phyloP scores from a whole-genome alignment of 23 red algal species.

The Rhodosorus marinus region DNA sequence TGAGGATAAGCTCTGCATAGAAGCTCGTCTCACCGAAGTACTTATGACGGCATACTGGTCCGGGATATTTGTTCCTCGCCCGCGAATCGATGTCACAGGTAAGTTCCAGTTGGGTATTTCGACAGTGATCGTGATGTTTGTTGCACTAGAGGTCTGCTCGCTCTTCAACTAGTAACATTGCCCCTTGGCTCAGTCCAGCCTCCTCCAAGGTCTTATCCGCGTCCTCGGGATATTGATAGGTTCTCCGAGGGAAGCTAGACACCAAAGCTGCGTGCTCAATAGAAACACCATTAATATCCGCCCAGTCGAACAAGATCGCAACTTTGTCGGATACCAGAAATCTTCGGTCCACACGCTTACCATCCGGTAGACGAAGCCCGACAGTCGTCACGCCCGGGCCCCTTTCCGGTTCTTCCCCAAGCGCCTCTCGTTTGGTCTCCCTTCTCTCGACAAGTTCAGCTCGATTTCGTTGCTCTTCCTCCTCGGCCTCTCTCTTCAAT shows the following conservation, averaged over 20 bases:
- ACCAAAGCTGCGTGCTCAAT: slow-evolving; percentile 54
- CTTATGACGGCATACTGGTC: too few species aligned
- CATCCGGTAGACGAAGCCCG: slow-evolving; percentile 61
- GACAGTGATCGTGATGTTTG: background rate
- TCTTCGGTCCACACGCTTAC: slow-evolving; percentile 29
- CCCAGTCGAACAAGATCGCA: slow-evolving; percentile 82
- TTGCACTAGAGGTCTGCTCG: slow-evolving; percentile 6
- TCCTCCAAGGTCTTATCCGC: slow-evolving; percentile 32
- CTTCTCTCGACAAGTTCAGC: slow-evolving; percentile 28
- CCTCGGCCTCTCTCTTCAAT: slow-evolving; percentile 3
- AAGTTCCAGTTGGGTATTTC: too few species aligned
- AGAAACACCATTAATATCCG: slow-evolving; percentile 40
- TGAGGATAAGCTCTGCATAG: too few species aligned
- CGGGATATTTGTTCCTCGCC: too few species aligned
- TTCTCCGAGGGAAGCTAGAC: slow-evolving; percentile 34
- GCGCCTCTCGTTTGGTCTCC: slow-evolving; percentile 22
- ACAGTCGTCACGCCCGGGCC: slow-evolving; percentile 29
- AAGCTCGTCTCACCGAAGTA: too few species aligned
- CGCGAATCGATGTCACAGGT: too few species aligned
- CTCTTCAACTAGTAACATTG: slow-evolving; percentile 60
- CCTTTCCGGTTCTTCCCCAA: slow-evolving; percentile 37
- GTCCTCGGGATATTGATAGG: slow-evolving; percentile 63
- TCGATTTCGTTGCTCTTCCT: slow-evolving; percentile 21
- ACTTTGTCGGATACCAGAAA: slow-evolving; percentile 33
- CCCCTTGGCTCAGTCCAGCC: slow-evolving; percentile 38